Evolutionary conservation across 176 grass and related monocot genomes (phyloP).

Genomic region (Phragmites australis): DNA sequence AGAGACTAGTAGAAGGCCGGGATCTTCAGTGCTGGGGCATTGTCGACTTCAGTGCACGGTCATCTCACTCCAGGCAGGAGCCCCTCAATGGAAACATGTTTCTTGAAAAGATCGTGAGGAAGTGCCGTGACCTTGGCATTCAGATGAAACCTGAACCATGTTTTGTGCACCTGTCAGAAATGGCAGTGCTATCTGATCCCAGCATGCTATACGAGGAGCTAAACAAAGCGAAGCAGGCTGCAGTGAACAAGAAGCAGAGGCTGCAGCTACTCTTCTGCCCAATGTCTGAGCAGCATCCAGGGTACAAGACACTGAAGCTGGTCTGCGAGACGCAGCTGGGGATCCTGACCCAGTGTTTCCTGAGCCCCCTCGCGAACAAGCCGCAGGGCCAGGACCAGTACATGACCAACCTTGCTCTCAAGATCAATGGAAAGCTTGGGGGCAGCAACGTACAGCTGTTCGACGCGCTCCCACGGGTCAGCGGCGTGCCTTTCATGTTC

Average conservation of each 20-base stretch:
- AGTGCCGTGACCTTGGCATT: slow-evolving; percentile 46
- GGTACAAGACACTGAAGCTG: slow-evolving; percentile 63
- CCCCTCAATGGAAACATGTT: slow-evolving; percentile 22
- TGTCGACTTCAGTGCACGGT: slow-evolving; percentile 49
- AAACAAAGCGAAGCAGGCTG: slow-evolving; percentile 26
- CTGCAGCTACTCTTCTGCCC: slow-evolving; percentile 59
- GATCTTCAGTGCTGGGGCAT: slow-evolving; percentile 53
- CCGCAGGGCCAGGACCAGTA: slow-evolving; percentile 42
- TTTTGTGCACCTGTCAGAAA: not conserved
- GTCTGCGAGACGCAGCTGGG: slow-evolving; percentile 60
- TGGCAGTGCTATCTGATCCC: slow-evolving; percentile 39
- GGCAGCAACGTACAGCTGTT: slow-evolving; percentile 57
- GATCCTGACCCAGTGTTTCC: slow-evolving; percentile 56
- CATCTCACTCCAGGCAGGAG: not conserved
- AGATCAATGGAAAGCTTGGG: slow-evolving; percentile 68
- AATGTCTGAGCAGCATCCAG: slow-evolving; percentile 48
- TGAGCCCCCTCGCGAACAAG: slow-evolving; percentile 42
- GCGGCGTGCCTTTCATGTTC: slow-evolving; percentile 50
- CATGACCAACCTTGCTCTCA: slow-evolving; percentile 53
- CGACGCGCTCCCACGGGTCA: slow-evolving; percentile 40
- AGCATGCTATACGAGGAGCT: slow-evolving; percentile 16
- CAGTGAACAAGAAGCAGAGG: slow-evolving; percentile 13
- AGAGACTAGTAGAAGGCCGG: slow-evolving; percentile 39
- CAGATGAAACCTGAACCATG: not conserved
- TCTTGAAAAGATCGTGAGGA: slow-evolving; percentile 28